Evolutionary conservation across 2,329 filamentous ascomycete genomes (phyloP).

Genomic region (Zelopaecilomyces penicillatus): DNA sequence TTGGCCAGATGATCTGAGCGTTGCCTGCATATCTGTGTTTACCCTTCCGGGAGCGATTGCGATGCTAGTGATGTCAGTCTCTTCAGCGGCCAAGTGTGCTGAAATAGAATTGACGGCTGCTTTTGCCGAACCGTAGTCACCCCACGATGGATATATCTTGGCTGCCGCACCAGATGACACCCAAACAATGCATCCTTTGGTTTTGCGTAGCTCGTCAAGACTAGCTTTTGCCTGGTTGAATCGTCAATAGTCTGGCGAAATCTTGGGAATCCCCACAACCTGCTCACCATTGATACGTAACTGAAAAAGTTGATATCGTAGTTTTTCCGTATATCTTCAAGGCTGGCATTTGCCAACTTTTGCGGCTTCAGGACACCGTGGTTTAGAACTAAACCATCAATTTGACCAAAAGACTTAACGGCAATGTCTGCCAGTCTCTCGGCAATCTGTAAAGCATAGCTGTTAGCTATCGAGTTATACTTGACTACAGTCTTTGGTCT

Average conservation of each 20-base stretch:
- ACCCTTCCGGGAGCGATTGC: constrained; percentile 72
- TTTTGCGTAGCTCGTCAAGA: constrained; percentile 58
- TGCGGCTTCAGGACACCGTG: constrained; percentile 77
- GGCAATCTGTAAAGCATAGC: constrained; percentile 35
- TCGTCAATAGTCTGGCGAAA: constrained; percentile 5
- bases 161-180: constrained; percentile 71
- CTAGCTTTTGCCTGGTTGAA: constrained; percentile 55
- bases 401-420: constrained; percentile 54
- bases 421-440: constrained; percentile 57
- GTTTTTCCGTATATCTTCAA: constrained; percentile 63
- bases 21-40: constrained; percentile 84
- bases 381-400: constrained; percentile 83
- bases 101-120: constrained; percentile 76
- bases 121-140: constrained; percentile 74
- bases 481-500: background rate
- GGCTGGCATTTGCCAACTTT: constrained; percentile 56
- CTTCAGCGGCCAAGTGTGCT: constrained; percentile 64
- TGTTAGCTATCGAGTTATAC: background rate
- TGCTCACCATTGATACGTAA: constrained; percentile 62
- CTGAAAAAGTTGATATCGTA: constrained; percentile 89
- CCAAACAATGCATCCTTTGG: constrained; percentile 65
- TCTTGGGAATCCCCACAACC: background rate
- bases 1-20: constrained; percentile 57
- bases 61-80: constrained; percentile 65
- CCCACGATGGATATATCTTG: constrained; percentile 63